Conservation (phyloP, 2,329 filamentous ascomycete species). For the Neocatenulostroma microsporum region DNA sequence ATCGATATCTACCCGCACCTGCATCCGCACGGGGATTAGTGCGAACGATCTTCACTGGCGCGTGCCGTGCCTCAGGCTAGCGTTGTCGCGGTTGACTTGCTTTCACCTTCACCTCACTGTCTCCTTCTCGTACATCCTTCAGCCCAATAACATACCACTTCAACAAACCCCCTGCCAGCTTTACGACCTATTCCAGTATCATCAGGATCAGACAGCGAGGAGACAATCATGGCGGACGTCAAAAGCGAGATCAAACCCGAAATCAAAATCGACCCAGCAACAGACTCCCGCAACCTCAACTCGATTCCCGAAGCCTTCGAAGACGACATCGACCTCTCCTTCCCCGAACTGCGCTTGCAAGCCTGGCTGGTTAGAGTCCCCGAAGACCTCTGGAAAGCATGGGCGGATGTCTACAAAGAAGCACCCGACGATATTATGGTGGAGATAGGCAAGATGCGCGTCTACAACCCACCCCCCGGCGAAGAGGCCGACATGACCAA, state of each 20-base stretch:
- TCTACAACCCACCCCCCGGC: slow-evolving; percentile 24
- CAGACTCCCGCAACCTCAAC: slow-evolving; percentile 7
- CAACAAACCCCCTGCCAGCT: too few relatives aligned
- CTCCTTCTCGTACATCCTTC: too few relatives aligned
- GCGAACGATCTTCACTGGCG: too few relatives aligned
- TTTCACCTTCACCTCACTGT: too few relatives aligned
- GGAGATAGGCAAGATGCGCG: slow-evolving; percentile 65
- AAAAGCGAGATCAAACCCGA: slow-evolving; percentile 17
- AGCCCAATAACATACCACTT: too few relatives aligned
- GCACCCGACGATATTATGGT: slow-evolving; percentile 52
- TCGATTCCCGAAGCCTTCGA: slow-evolving; percentile 27
- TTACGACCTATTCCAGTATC: too few relatives aligned
- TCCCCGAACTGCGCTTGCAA: slow-evolving; percentile 17
- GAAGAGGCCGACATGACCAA: slow-evolving; percentile 17
- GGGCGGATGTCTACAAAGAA: slow-evolving; percentile 68
- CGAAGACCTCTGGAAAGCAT: slow-evolving; percentile 71
- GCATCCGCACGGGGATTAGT: too few relatives aligned
- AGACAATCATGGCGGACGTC: slow-evolving; percentile 9
- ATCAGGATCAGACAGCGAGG: too few relatives aligned
- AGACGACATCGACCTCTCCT: slow-evolving; percentile 26
- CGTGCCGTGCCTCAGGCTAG: too few relatives aligned
- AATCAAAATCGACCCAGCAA: slow-evolving; percentile 18
- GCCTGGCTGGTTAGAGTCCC: slow-evolving; percentile 70
- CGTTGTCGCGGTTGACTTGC: too few relatives aligned
- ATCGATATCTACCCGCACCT: too few relatives aligned